Base-by-base conservation (phyloP, 305 asterid species). In the Fraxinus dipetala region DNA sequence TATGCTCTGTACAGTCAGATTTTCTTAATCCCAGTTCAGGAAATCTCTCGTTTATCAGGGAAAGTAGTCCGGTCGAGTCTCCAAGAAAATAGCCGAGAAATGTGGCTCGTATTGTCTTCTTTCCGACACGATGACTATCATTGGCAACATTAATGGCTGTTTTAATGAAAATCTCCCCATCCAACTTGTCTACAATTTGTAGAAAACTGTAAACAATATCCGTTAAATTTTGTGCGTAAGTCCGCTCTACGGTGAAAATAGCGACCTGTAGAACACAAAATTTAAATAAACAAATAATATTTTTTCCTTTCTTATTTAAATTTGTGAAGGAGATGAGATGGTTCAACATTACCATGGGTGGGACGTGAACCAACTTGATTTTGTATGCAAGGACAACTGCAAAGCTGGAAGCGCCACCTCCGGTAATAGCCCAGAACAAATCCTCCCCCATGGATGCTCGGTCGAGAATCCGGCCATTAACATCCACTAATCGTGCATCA, bases 371-470 rank as follows among this genome's bases (percentile, higher is more conserved):
- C 2, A 87, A 48, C 8, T 81, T 87, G 72, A 87, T 70, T 18
- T 81, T 83, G 83, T 85, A 89, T 0, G 88, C 65, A n/a, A 84
- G 51, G 14, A 86, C 80, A 28, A 85, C 85, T 6, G 91, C 89
- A 22, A 86, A 89, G 51, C 92, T 89, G 13, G 86, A 80, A 20
- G 81, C 92, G 8, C 92, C 88, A 45, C 92, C 92, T 0, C 88
- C 90, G 1, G 78, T 85, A 2, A 89, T 87, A 20, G 90, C 87
- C 90, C 90, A 89, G 38, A 89, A 89, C 16, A 85, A 30, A 69
- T 89, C 89, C 59, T 87, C 91, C 6, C 89, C 89, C 91, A 87
- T 87, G 72, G 85, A 28, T 11, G 70, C 14, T 45, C 85, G 70
- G 70, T 85, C 78, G 0, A 30, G 81, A 31, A 87, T 36, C 0